A percentile compares a stretch with the other conserved stretches of the same genome.
Evolutionary conservation across 1,139 yeast genomes (phyloP).

Genomic region (Debaryomyces robertsiae): DNA sequence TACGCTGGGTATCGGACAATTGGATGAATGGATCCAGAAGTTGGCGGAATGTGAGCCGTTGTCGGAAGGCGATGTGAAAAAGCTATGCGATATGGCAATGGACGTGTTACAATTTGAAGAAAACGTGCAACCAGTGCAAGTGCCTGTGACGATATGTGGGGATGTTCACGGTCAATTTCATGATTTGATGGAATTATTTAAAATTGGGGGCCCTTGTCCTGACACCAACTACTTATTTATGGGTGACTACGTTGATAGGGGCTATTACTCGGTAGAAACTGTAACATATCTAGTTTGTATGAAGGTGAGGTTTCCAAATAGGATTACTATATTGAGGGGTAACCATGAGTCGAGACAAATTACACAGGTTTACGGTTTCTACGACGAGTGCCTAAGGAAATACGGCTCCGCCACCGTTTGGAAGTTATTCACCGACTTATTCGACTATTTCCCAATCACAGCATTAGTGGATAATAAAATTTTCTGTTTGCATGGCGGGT

Average conservation of each 20-base stretch:
- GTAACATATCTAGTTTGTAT: constrained; percentile 88
- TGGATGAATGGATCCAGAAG: constrained; percentile 88
- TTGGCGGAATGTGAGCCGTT: constrained; percentile 80
- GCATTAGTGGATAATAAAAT: constrained; percentile 89
- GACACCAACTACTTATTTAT: constrained; percentile 73
- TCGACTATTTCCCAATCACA: constrained; percentile 92
- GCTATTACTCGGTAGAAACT: constrained; percentile 90
- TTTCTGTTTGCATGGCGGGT: constrained; percentile 95
- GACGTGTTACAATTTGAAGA: constrained; percentile 89
- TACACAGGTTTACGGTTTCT: constrained; percentile 96
- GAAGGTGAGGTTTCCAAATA: constrained; percentile 90
- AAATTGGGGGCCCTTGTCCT: constrained; percentile 94
- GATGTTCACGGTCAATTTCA: constrained; percentile 99
- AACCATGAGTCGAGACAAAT: constrained; percentile 97
- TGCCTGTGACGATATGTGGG: constrained; percentile 96
- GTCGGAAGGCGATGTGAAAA: constrained; percentile 78
- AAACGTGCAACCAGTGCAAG: constrained; percentile 91
- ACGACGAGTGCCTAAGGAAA: constrained; percentile 94
- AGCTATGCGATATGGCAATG: constrained; percentile 85
- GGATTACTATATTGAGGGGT: constrained; percentile 92
- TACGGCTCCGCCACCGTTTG: constrained; percentile 96
- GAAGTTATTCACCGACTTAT: constrained; percentile 73
- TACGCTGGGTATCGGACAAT: constrained; percentile 54
- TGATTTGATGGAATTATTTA: constrained; percentile 85
- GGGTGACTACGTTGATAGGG: constrained; percentile 98